phyloP scores from a whole-genome alignment of 106 monocot genomes.

The Amphibolis antarctica region DNA sequence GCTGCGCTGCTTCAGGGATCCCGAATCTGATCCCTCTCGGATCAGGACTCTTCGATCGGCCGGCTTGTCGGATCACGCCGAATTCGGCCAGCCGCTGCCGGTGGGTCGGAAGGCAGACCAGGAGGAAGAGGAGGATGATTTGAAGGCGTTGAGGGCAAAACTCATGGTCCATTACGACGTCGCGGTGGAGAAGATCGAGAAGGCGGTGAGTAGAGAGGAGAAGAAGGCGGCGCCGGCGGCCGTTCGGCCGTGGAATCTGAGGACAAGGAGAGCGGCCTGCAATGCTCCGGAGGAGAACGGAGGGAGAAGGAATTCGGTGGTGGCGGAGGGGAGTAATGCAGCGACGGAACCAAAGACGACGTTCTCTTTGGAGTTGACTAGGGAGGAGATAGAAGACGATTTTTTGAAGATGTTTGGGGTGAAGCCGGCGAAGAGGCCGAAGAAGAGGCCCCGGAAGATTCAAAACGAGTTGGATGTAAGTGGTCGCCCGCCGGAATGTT shows the following conservation, averaged over 20 bases:
- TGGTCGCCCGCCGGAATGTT: not conserved
- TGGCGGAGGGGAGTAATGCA: not conserved
- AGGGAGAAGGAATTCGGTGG: not conserved
- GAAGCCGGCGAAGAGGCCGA: not conserved
- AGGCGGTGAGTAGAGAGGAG: not conserved
- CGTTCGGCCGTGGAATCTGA: constrained; percentile 32
- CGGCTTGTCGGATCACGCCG: not conserved
- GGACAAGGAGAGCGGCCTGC: constrained; percentile 26
- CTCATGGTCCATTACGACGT: not conserved
- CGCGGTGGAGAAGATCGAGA: not conserved
- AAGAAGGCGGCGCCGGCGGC: not conserved
- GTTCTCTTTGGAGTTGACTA: not conserved
- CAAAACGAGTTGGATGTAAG: constrained; percentile 4
- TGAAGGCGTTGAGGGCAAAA: not conserved
- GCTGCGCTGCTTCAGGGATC: constrained; percentile 26
- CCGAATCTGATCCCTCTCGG: not conserved
- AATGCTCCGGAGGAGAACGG: constrained; percentile 8
- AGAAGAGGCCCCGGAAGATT: constrained; percentile 4
- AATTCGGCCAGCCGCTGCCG: not conserved
- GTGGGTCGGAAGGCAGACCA: not conserved
- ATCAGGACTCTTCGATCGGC: not conserved
- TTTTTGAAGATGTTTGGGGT: not conserved
- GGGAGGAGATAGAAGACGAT: constrained; percentile 3
- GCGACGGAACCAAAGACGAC: not conserved
- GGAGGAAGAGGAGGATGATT: constrained; percentile 11